Evolutionary conservation across 2,329 filamentous ascomycete genomes (phyloP).

Genomic region (Cryphonectria carpinicola): DNA sequence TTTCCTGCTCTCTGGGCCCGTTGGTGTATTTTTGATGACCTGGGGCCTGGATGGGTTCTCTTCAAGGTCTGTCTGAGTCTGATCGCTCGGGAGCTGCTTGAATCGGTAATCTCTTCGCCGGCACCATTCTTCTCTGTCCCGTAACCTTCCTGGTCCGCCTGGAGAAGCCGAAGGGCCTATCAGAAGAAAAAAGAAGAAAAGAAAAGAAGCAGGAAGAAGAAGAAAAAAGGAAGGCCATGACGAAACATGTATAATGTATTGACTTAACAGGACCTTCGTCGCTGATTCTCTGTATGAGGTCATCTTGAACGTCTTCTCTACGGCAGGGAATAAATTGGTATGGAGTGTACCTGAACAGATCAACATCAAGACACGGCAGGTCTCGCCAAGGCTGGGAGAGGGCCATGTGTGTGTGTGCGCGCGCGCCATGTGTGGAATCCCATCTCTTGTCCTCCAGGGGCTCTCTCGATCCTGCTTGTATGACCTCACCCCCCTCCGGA

Average conservation of each 20-base stretch:
- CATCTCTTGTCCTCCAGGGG: neutral
- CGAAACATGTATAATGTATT: neutral
- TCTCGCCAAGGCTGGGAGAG: neutral
- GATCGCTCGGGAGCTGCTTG: neutral
- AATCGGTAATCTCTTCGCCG: neutral
- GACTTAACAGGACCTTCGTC: neutral
- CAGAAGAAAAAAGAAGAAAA: neutral
- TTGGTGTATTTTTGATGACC: neutral
- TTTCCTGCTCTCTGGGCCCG: neutral
- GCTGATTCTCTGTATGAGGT: neutral
- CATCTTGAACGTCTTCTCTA: neutral
- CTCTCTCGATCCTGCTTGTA: conserved; percentile 20
- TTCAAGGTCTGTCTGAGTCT: neutral
- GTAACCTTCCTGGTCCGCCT: neutral
- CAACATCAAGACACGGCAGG: neutral
- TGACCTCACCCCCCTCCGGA: conserved; percentile 26
- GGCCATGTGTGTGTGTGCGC: neutral
- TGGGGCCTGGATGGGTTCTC: neutral
- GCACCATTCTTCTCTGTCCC: neutral
- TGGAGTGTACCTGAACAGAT: neutral
- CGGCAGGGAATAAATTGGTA: neutral
- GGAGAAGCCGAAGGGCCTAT: neutral
- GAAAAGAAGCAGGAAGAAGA: neutral
- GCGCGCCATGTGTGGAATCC: neutral
- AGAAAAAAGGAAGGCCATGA: neutral